phyloP scores from a whole-genome alignment of 352 stramenopile species.

The Phytophthora sansomeana region DNA sequence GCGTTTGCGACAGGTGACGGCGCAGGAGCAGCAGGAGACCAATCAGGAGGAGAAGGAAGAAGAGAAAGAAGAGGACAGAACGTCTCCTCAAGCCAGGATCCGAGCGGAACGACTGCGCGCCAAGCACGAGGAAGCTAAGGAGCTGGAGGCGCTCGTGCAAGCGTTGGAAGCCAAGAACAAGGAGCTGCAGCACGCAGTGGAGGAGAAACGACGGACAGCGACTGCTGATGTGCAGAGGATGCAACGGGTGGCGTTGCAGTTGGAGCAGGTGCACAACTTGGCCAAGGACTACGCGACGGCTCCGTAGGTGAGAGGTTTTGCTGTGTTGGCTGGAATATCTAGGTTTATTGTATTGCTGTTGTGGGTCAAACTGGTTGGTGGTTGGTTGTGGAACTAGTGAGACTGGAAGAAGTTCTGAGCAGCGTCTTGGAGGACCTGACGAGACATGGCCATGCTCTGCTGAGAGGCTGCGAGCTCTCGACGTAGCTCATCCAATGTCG shows the following conservation, averaged over 20 bases:
- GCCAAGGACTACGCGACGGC: conserved; percentile 50
- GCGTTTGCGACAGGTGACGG: conserved; percentile 45
- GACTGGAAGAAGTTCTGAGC: conserved; percentile 75
- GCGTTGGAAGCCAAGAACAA: conserved; percentile 52
- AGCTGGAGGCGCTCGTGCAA: conserved; percentile 51
- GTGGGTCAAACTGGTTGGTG: conserved; percentile 2
- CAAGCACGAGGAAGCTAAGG: conserved; percentile 59
- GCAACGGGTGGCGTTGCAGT: conserved; percentile 38
- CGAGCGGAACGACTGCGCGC: conserved; percentile 52
- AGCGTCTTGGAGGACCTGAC: conserved; percentile 70
- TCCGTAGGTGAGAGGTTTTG: conserved; percentile 15
- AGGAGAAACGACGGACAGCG: conserved; percentile 54
- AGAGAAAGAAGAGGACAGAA: conserved; percentile 8
- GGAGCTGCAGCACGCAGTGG: conserved; percentile 47
- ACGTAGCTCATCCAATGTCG: conserved; percentile 66
- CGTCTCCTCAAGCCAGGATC: conserved; percentile 51
- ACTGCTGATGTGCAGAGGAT: conserved; percentile 56
- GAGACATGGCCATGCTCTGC: conserved; percentile 71
- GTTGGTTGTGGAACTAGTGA: conserved; percentile 19
- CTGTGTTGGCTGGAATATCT: conserved; percentile 15
- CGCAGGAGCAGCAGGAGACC: conserved; percentile 13
- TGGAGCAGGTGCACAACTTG: conserved; percentile 48
- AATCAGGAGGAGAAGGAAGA: neutral
- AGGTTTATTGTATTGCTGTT: conserved; percentile 31
- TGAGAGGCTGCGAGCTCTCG: conserved; percentile 72